Evolutionary conservation across 2,329 filamentous ascomycete species (phyloP).

Genomic region (Aspergillus tanneri): DNA sequence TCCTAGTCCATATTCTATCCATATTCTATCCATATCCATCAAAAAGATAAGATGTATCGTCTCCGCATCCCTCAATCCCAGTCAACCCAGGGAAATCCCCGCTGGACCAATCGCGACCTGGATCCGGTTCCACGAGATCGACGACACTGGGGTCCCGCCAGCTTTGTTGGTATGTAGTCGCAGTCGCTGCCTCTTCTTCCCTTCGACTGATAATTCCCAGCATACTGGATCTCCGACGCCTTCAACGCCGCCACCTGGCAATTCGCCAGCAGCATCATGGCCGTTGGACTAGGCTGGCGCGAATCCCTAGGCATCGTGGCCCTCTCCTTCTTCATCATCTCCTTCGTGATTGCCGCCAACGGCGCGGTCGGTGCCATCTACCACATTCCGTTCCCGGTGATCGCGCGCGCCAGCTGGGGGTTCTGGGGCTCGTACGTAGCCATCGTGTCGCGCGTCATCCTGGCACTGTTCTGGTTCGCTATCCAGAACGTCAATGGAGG

Average conservation of each 20-base stretch:
- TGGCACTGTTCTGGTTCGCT: constrained; percentile 63
- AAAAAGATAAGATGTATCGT: constrained; percentile 37
- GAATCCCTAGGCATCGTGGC: constrained; percentile 53
- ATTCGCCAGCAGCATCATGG: constrained; percentile 51
- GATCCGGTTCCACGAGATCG: constrained; percentile 48
- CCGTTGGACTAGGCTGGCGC: constrained; percentile 55
- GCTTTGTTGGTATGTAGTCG: constrained; percentile 45
- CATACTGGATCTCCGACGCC: constrained; percentile 55
- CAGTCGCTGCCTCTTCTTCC: background rate
- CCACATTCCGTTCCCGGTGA: constrained; percentile 58
- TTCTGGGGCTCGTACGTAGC: constrained; percentile 59
- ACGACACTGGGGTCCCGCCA: constrained; percentile 49
- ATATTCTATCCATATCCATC: background rate
- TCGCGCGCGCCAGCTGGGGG: constrained; percentile 56
- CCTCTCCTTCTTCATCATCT: constrained; percentile 53
- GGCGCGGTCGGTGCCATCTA: constrained; percentile 55
- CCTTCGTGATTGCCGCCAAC: constrained; percentile 61
- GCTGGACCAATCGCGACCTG: constrained; percentile 52
- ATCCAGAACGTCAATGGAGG: constrained; percentile 66
- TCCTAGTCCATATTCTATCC: background rate
- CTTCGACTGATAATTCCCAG: constrained; percentile 19
- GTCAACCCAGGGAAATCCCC: constrained; percentile 46
- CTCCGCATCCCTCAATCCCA: constrained; percentile 47
- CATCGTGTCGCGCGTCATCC: constrained; percentile 54
- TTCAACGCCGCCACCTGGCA: constrained; percentile 58